These are phyloP conservation scores for Alternaria ventricosa DNA, from an alignment of 2,329 filamentous ascomycete genomes.

Conservation along the genomic window DNA sequence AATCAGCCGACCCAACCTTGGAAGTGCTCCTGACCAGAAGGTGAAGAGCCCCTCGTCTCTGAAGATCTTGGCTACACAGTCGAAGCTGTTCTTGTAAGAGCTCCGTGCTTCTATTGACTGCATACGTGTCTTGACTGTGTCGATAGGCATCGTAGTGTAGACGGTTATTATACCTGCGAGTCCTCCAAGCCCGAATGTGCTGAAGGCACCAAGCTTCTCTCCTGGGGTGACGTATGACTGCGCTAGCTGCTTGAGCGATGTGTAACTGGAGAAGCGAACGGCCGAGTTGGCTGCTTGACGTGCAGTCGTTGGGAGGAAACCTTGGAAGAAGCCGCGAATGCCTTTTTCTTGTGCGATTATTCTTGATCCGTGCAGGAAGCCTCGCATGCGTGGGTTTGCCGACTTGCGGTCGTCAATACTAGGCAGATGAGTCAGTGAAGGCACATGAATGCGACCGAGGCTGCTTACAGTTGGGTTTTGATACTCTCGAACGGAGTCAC, in stretches of 20 bases:
- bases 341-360: slow-evolving; percentile 90
- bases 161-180: slow-evolving; percentile 91
- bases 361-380: slow-evolving; percentile 87
- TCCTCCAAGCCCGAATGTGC: slow-evolving; percentile 90
- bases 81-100: slow-evolving; percentile 85
- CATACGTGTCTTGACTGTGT: slow-evolving; percentile 97
- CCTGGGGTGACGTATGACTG: slow-evolving; percentile 91
- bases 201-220: slow-evolving; percentile 86
- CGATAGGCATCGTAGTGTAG: slow-evolving; percentile 72
- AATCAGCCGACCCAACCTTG: slow-evolving; percentile 81
- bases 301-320: slow-evolving; percentile 92
- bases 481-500: slow-evolving; percentile 98
- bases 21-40: slow-evolving; percentile 93
- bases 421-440: neutral
- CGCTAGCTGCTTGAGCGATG: slow-evolving; percentile 85
- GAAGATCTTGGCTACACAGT: slow-evolving; percentile 82
- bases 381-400: slow-evolving; percentile 82
- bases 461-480: slow-evolving; percentile 80
- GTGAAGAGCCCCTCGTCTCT: slow-evolving; percentile 88
- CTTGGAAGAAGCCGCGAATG: slow-evolving; percentile 92
- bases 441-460: neutral
- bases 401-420: slow-evolving; percentile 95
- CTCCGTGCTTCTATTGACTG: slow-evolving; percentile 87
- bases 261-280: slow-evolving; percentile 89
- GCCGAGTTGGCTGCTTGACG: slow-evolving; percentile 95